Base-by-base conservation (phyloP, 176 grass and related monocot species). In the Pontederia crassipes region DNA sequence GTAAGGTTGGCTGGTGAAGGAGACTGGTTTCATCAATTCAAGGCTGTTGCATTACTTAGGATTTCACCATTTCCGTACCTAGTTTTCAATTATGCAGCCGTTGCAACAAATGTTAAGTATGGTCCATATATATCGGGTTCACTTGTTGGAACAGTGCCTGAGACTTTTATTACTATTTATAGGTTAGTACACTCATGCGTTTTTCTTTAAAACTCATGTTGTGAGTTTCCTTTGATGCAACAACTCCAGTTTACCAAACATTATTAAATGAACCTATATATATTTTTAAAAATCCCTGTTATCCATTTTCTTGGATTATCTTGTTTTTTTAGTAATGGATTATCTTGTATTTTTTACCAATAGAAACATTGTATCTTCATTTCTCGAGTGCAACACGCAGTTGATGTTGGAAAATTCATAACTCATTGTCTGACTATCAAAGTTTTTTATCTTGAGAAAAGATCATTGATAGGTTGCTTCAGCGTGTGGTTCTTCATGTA, bases 11-110 rank as follows among this genome's bases (percentile, higher is more conserved):
- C 71, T 20, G 59, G 71, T 29, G 60, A 74, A 64, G 71, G 71
- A 48, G 71, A 64, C 64, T 74, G 71, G 71, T 55, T 73, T 55
- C 71, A 73, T 63, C 71, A 73, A 64, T 73, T 73, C n/a, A 61
- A 59, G 64, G 71, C 49, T 18, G 59, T 74, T 28, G 15, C 52
- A 14, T 64, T 74, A 40, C 17, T 74, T 12, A 74, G 71, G 29
- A 56, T 74, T 74, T 74, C 60, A 55, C 71, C 71, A 52, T 74
- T 74, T 64, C 71, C 59, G 12, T 64, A 74, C 27, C 12, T 64
- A 46, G 26, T 74, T 54, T 74, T 74, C 52, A 74, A 64, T 52
- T 74, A 64, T 64, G 71, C 71, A 24, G 59, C 49, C 27, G 71
- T 74, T 52, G 59, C 59, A 15, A 55, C 71, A 20, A 64, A 74